These are phyloP conservation scores for Bipolaris zeicola DNA, from an alignment of 2,329 filamentous ascomycete species.

Conservation along the genomic window DNA sequence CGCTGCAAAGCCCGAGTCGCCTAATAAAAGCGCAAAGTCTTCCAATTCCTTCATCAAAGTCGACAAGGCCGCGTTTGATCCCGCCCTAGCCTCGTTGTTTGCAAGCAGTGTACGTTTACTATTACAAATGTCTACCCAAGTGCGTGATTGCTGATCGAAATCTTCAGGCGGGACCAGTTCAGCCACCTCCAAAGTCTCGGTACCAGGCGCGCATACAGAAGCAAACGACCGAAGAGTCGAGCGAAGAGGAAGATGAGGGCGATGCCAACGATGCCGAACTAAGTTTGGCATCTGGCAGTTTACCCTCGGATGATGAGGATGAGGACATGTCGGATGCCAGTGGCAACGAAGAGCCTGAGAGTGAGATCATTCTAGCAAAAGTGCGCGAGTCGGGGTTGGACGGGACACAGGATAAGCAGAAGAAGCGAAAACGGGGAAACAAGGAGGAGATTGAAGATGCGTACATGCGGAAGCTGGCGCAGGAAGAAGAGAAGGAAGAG, in stretches of 20 bases:
- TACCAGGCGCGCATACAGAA: conserved; percentile 40
- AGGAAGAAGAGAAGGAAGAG: conserved; percentile 52
- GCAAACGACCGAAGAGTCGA: conserved; percentile 32
- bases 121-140: background rate
- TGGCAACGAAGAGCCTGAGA: conserved; percentile 27
- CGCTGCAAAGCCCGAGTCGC: conserved; percentile 19
- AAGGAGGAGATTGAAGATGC: conserved; percentile 72
- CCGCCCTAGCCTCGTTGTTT: conserved; percentile 55
- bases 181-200: conserved; percentile 50
- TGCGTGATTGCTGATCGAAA: conserved; percentile 17
- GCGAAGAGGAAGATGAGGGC: conserved; percentile 61
- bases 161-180: conserved; percentile 43
- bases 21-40: conserved; percentile 18
- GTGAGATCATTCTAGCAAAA: conserved; percentile 33
- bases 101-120: conserved; percentile 47
- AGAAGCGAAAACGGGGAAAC: conserved; percentile 58
- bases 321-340: conserved; percentile 38
- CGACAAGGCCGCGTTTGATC: conserved; percentile 49
- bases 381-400: conserved; percentile 33
- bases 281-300: conserved; percentile 24
- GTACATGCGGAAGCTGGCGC: conserved; percentile 69
- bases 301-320: conserved; percentile 27
- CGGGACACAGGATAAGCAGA: conserved; percentile 39
- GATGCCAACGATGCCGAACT: conserved; percentile 37
- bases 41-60: conserved; percentile 31